These are phyloP conservation scores for Colletotrichum lini DNA, from an alignment of 2,329 filamentous ascomycete species.

Conservation along the genomic window DNA sequence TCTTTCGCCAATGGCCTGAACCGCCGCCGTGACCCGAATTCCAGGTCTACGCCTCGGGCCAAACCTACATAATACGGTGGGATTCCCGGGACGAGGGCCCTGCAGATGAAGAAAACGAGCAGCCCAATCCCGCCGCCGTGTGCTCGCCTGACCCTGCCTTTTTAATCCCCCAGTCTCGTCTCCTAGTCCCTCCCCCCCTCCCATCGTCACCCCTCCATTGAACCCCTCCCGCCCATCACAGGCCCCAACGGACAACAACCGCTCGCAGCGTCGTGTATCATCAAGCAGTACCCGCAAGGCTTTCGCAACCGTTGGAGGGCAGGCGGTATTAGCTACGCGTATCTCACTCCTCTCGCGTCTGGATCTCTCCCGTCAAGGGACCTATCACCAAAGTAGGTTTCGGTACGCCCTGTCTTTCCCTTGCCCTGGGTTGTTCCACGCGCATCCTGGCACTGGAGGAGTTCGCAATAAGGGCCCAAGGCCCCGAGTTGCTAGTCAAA, in stretches of 20 bases:
- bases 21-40: not conserved
- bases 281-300: not conserved
- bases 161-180: slow-evolving; percentile 21
- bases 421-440: not conserved
- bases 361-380: slow-evolving; percentile 4
- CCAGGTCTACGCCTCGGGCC: not conserved
- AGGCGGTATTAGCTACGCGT: not conserved
- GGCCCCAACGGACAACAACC: slow-evolving; percentile 23
- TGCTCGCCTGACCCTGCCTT: slow-evolving; percentile 37
- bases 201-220: slow-evolving; percentile 34
- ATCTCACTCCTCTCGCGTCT: slow-evolving; percentile 5
- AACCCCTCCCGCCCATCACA: slow-evolving; percentile 20
- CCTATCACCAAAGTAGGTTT: slow-evolving; percentile 4
- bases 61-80: not conserved
- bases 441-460: not conserved
- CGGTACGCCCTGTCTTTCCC: slow-evolving; percentile 3
- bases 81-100: slow-evolving; percentile 26
- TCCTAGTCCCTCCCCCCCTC: slow-evolving; percentile 16
- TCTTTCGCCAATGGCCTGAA: slow-evolving; percentile 2
- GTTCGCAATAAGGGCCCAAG: not conserved
- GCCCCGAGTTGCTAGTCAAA: slow-evolving; percentile 13
- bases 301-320: not conserved
- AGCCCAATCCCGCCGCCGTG: slow-evolving; percentile 31
- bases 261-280: not conserved
- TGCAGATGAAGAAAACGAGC: slow-evolving; percentile 30